These are phyloP conservation scores for Cyberlindnera misumaiensis DNA, from an alignment of 805 yeast species.

Conservation along the genomic window DNA sequence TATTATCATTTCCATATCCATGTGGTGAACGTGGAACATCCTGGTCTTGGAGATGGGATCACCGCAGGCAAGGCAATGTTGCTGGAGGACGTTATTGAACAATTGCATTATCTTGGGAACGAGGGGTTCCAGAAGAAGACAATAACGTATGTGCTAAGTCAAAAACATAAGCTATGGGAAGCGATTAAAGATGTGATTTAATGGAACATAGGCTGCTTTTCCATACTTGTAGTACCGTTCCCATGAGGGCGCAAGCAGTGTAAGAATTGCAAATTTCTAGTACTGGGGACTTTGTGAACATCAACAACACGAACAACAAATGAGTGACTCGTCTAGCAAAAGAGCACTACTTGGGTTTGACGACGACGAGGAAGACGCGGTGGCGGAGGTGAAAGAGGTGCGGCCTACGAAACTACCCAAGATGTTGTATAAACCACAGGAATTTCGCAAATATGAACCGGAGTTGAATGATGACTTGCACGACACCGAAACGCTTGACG, in stretches of 20 bases:
- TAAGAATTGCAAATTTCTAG: no score
- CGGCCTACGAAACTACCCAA: no score
- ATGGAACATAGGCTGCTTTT: neutral
- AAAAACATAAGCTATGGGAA: slow-evolving; percentile 70
- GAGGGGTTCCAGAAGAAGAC: slow-evolving; percentile 54
- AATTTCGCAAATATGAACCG: neutral
- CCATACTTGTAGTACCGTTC: neutral
- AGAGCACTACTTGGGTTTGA: slow-evolving; percentile 3
- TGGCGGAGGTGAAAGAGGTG: no score
- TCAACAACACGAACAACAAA: no score
- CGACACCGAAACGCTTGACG: neutral
- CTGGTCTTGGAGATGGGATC: slow-evolving; percentile 62
- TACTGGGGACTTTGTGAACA: neutral
- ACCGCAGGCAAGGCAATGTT: slow-evolving; percentile 75
- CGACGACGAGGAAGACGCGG: slow-evolving; percentile 1
- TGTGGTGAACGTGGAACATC: slow-evolving; percentile 66
- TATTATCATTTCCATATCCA: slow-evolving; percentile 95
- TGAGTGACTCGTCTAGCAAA: neutral
- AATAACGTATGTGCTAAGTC: slow-evolving; percentile 64
- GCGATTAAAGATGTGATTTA: slow-evolving; percentile 1
- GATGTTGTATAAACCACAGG: no score
- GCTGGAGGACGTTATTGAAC: slow-evolving; percentile 76
- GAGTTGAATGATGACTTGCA: neutral
- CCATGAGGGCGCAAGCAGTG: no score
- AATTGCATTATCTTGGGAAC: slow-evolving; percentile 43